Evolutionary conservation across 176 grass and related monocot species (phyloP), one percentile per base, ranked within the genome.

Genomic region (Rhynchospora tenuis): DNA sequence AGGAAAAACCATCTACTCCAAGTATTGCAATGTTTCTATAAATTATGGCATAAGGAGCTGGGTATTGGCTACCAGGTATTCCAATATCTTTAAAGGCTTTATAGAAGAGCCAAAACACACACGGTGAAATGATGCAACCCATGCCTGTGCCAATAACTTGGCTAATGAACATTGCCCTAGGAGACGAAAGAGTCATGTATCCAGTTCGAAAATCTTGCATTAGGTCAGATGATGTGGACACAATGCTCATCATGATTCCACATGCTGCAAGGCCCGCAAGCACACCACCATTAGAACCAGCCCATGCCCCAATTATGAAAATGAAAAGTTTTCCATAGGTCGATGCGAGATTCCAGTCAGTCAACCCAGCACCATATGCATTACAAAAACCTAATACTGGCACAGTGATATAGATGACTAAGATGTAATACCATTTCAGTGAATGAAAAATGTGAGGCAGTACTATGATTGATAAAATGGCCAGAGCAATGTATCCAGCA

Each of bases 171-270:
- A 87, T 87, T 9, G 85, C 42, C 78, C 54, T 82, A 4, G 85
- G 85, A 6, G 85, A 87, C 26, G 85, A 66, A 27, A 87, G 57
- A 1, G 85, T 87, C 6, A 87, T 29, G 52, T 87, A 87, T 38
- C 85, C 85, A 1, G 85, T 87, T 81, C 81, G 80, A 70, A 87
- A 87, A 70, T 87, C 85, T 47, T 87, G 85, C 85, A 87, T 87
- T 12, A 87, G 78, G 38, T 87, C 78, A 7, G 50, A 42, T 7
- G 85, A 79, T 9, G 85, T 87, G 8, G 65, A 45, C 0, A 83
- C 79, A 13, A 87, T 87, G 79, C 66, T 83, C 85, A 83, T 82
- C 85, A 87, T 87, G 17, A 87, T 66, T 19, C 85, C 85, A 31
- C 85, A 87, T 14, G 85, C 78, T 24, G 85, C 85, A n/a, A 87